Base-by-base conservation (phyloP, 768 basidiomycete species). In the Kwoniella dendrophila region DNA sequence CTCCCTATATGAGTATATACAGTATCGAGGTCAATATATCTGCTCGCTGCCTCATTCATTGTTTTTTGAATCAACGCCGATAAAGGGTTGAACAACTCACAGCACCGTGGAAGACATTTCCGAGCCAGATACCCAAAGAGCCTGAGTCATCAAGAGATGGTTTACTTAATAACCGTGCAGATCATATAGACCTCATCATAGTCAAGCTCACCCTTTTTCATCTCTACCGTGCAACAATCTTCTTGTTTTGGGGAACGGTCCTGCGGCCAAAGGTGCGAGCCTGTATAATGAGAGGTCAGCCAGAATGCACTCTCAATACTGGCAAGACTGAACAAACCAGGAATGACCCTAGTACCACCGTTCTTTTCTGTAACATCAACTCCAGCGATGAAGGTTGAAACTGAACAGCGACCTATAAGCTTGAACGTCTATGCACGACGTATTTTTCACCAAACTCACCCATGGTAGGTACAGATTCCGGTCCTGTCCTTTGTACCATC, bases 201-300 rank as follows among this genome's bases (percentile, higher is more conserved):
- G 11, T 20, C 22, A 11, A 18, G 40, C 54, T 52, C 48, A 58
- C 65, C 65, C 43, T 67, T 67, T 52, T 67, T 67, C 65, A 67
- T 67, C 56, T 56, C 54, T 20, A 67, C 65, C 8, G 55, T 49
- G 16, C 58, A 61, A 24, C 53, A 52, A 33, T 67, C 65, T 33
- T 62, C 65, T 36, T 62, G 60, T 12, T 49, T 62, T 16, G 65
- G 65, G 10, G 61, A 49, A 26, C 65, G 4, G 6, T 67, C 65
- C 26, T 67, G 65, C 30, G 65, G 65, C 65, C 65, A 67, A 2
- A 62, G 49, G 43, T 67, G 65, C 1, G 65, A 67, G 22, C 64
- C 64, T 64, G 20, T 16, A 4, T 3, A 4, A 20, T 22, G 14
- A 16, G 38, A 8, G n/a, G 4, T 50, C 20, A 57, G 43, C 14